A percentile compares a stretch with the other conserved stretches of the same genome.
Evolutionary conservation across 805 yeast species (phyloP).

Genomic region (Nakazawaea populi): DNA sequence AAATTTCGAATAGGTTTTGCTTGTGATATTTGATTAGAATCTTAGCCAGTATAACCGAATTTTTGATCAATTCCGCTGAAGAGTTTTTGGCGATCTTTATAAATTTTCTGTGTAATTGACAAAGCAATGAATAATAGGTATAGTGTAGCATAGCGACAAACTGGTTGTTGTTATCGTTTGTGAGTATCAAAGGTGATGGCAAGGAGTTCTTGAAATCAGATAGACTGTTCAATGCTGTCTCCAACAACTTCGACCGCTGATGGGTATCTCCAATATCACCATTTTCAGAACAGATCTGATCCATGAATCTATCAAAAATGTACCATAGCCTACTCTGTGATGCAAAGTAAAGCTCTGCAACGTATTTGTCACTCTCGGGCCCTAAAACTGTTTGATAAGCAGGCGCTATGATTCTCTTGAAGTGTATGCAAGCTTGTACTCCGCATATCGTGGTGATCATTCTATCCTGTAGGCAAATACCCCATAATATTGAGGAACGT

Average conservation of each 20-base stretch:
- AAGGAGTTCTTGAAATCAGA: constrained; percentile 18
- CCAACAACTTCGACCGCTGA: constrained; percentile 18
- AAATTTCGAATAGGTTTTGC: not conserved
- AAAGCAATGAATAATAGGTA: constrained; percentile 14
- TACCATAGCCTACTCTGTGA: constrained; percentile 23
- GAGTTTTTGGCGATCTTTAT: constrained; percentile 2
- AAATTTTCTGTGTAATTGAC: constrained; percentile 4
- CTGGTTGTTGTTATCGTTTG: constrained; percentile 3
- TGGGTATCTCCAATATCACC: constrained; percentile 28
- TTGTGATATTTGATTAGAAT: not conserved
- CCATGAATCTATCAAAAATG: constrained; percentile 25
- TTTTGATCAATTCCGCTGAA: not conserved
- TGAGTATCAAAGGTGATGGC: constrained; percentile 14
- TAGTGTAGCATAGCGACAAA: constrained; percentile 18
- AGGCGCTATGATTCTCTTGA: constrained; percentile 26
- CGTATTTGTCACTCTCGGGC: constrained; percentile 11
- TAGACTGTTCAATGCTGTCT: constrained; percentile 19
- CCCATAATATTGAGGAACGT: constrained; percentile 24
- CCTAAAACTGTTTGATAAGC: constrained; percentile 18
- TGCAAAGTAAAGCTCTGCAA: constrained; percentile 21
- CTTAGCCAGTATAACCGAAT: not conserved
- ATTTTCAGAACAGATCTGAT: constrained; percentile 25
- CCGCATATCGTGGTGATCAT: constrained; percentile 19
- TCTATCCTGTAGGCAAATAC: constrained; percentile 26
- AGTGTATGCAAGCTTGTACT: constrained; percentile 28